Evolutionary conservation across 2,329 filamentous ascomycete genomes (phyloP).

Genomic region (Trichoderma lentiforme): DNA sequence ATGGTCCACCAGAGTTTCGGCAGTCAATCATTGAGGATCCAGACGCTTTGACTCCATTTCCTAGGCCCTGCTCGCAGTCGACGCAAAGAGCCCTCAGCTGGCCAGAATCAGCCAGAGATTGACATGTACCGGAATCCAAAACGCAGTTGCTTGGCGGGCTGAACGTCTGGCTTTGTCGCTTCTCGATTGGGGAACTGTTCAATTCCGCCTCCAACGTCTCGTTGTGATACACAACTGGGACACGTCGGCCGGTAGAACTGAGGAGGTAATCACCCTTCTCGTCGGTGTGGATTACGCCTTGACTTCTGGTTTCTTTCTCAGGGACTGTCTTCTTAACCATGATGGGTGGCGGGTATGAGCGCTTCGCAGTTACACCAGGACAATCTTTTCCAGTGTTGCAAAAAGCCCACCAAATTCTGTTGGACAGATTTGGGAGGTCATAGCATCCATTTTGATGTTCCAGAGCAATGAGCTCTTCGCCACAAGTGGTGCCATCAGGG

Average conservation of each 20-base stretch:
- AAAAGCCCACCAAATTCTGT: slow-evolving; percentile 16
- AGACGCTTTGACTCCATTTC: slow-evolving; percentile 13
- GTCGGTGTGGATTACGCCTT: neutral
- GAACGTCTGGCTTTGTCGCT: slow-evolving; percentile 15
- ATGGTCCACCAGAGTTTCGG: slow-evolving; percentile 3
- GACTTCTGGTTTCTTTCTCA: neutral
- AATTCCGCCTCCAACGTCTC: neutral
- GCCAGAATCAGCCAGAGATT: slow-evolving; percentile 14
- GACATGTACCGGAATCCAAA: neutral
- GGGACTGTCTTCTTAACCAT: neutral
- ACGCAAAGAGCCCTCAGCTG: slow-evolving; percentile 12
- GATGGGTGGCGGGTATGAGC: neutral
- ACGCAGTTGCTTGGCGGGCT: neutral
- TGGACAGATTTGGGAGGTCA: slow-evolving; percentile 5
- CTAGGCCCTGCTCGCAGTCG: slow-evolving; percentile 9
- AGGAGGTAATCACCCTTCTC: slow-evolving; percentile 7
- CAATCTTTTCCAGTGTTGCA: slow-evolving; percentile 17
- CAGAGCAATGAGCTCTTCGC: slow-evolving; percentile 1
- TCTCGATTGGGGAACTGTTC: neutral
- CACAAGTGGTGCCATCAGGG: slow-evolving; percentile 1
- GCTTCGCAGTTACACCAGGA: neutral
- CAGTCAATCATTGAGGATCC: slow-evolving; percentile 9
- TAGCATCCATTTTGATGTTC: slow-evolving; percentile 15
- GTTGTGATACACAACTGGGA: slow-evolving; percentile 6
- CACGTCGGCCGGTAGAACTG: neutral